Base-by-base conservation (phyloP, 2,329 filamentous ascomycete species). In the Colletotrichum aenigma region DNA sequence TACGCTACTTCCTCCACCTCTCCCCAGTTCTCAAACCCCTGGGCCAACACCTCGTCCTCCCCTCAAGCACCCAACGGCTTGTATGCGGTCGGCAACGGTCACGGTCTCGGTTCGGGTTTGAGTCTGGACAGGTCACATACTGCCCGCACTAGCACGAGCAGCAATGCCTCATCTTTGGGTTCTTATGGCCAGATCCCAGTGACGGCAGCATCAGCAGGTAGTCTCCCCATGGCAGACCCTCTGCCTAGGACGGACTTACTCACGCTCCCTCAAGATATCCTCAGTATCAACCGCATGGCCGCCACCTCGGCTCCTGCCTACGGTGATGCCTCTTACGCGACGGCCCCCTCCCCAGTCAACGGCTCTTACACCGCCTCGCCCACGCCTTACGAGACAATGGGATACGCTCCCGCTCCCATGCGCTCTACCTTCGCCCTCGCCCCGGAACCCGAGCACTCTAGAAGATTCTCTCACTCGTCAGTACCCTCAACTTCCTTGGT, bases 21-120 rank as follows among this genome's bases (percentile, higher is more conserved):
- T 87, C 92, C 94, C 78, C 94, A 97, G 78, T 98, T 98, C 88
- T 96, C 94, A 81, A 97, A 98, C 85, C 96, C 96, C 56, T 98
- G 96, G 96, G 89, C 88, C 64, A 91, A 94, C 72, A 90, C 89
- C 62, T 88, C 92, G 36, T 84, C 88, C 13, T 84, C 88, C 26
- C 81, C 86, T 36, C 79, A 85, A 71, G 83, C 83, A 77, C 76
- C 87, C 83, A 77, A 92, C 87, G 85, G 88, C 89, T 86, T 96
- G 89, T 90, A 93, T 89, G 82, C 89, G 83, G 85, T 82, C 80
- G 88, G 84, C 87, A 93, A 83, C 86, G 65, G 70, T 64, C 93
- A 82, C 86, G 82, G 82, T 74, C 80, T 95, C 83, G 89, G 89
- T 78, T 88, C 92, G 80, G 90, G 89, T 79, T 86, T 93, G 80